phyloP scores from a whole-genome alignment of 129 eudicot species.

The Flaveria bidentis region DNA sequence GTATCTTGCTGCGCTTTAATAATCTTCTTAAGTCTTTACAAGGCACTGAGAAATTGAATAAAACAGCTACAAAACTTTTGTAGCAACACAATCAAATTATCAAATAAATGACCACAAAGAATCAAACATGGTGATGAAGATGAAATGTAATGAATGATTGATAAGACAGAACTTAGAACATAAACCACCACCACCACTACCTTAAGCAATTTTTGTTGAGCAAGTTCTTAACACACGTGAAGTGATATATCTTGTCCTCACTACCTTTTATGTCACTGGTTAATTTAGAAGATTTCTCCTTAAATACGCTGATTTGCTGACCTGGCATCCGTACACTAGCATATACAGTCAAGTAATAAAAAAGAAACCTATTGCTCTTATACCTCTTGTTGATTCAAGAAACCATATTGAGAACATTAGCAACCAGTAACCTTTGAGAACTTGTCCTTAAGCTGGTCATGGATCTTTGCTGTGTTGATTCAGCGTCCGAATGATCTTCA shows the following conservation, averaged over 20 bases:
- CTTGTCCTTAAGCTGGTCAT: constrained; percentile 28
- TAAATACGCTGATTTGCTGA: constrained; percentile 39
- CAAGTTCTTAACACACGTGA: constrained; percentile 21
- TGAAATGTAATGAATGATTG: constrained; percentile 46
- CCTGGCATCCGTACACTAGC: constrained; percentile 25
- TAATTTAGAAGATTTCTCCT: constrained; percentile 36
- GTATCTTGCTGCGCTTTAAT: neutral
- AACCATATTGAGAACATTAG: neutral
- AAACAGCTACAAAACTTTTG: too few species aligned
- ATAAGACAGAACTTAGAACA: constrained; percentile 21
- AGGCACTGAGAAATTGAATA: too few species aligned
- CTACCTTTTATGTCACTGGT: neutral
- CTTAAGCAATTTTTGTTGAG: constrained; percentile 37
- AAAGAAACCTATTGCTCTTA: too few species aligned
- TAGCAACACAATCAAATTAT: too few species aligned
- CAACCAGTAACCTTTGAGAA: constrained; percentile 51
- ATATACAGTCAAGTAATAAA: too few species aligned
- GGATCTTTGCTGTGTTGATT: constrained; percentile 24
- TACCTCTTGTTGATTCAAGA: neutral
- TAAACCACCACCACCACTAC: neutral
- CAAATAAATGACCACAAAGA: neutral
- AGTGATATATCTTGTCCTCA: neutral
- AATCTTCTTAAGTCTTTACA: too few species aligned
- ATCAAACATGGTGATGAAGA: neutral
- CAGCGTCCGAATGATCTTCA: constrained; percentile 21